A percentile compares a stretch with the other conserved stretches of the same genome.
Evolutionary conservation across 2,329 filamentous ascomycete species (phyloP).

Genomic region (Colletotrichum lentis): DNA sequence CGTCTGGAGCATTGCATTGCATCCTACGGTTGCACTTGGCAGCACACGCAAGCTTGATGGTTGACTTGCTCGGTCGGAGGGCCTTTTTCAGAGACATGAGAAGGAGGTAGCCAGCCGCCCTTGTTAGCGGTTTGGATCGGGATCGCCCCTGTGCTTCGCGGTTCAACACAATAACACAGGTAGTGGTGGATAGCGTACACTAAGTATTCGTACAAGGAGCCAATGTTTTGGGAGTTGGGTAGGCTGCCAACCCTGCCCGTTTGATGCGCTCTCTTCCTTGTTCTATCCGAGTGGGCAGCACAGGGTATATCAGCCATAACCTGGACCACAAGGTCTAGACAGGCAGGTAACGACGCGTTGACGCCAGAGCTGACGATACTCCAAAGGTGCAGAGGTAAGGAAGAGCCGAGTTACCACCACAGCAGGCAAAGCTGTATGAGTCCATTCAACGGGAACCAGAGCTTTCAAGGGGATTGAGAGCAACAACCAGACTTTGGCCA

Average conservation of each 20-base stretch:
- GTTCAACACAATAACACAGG: conserved; percentile 22
- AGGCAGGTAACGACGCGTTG: conserved; percentile 19
- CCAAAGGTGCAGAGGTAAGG: background rate
- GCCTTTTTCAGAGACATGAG: conserved; percentile 7
- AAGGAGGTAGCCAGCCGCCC: background rate
- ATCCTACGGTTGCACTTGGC: conserved; percentile 2
- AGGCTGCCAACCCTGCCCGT: conserved; percentile 22
- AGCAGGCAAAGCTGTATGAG: background rate
- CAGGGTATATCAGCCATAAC: conserved; percentile 21
- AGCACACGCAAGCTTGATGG: conserved; percentile 17
- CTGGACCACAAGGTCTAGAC: conserved; percentile 7
- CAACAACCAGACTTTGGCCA: background rate
- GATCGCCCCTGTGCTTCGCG: conserved; percentile 32
- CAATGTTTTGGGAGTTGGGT: conserved; percentile 25
- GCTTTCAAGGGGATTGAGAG: background rate
- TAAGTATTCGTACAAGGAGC: conserved; percentile 10
- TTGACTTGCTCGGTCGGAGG: conserved; percentile 15
- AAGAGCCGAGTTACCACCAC: background rate
- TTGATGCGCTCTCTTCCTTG: conserved; percentile 22
- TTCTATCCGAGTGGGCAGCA: background rate
- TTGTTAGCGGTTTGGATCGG: conserved; percentile 32
- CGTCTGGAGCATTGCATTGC: conserved; percentile 3
- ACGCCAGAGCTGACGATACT: conserved; percentile 33
- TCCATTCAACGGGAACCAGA: background rate
- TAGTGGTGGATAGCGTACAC: too few species aligned